A percentile compares a stretch with the other conserved stretches of the same genome.
These are phyloP conservation scores for Golubevia sp. DNA, from an alignment of 1,284 basidiomycete genomes.

Conservation along the genomic window DNA sequence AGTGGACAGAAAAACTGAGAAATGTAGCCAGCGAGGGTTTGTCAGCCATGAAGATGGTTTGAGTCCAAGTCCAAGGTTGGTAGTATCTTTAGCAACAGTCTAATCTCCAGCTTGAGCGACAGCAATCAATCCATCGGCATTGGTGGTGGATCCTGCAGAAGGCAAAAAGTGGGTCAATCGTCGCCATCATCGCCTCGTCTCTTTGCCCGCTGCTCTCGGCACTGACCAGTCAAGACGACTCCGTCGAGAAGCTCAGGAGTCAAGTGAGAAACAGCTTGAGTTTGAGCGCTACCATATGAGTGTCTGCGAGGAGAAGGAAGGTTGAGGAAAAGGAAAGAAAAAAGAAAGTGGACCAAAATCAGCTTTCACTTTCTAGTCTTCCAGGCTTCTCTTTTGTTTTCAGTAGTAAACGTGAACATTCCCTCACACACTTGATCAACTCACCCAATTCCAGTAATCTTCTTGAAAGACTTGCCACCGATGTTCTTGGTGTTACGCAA, in stretches of 20 bases:
- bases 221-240: slow-evolving; percentile 19
- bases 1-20: slow-evolving; percentile 24
- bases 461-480: slow-evolving; percentile 18
- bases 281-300: slow-evolving; percentile 28
- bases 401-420: too few relatives aligned
- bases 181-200: too few relatives aligned
- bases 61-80: slow-evolving; percentile 1
- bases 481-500: slow-evolving; percentile 18
- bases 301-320: too few relatives aligned
- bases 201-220: background rate
- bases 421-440: too few relatives aligned
- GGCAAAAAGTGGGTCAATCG: slow-evolving; percentile 22
- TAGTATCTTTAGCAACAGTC: slow-evolving; percentile 15
- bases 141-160: slow-evolving; percentile 22
- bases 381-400: too few relatives aligned
- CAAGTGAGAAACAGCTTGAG: slow-evolving; percentile 18
- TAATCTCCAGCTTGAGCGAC: slow-evolving; percentile 23
- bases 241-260: slow-evolving; percentile 24
- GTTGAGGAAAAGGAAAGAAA: too few relatives aligned
- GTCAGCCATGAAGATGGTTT: slow-evolving; percentile 25
- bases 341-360: too few relatives aligned
- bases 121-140: slow-evolving; percentile 9
- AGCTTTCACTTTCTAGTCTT: too few relatives aligned
- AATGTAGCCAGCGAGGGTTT: slow-evolving; percentile 12
- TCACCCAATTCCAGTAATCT: slow-evolving; percentile 29